Percentiles rank a stretch among this genome's conserved stretches.
These are phyloP conservation scores for Rusavskia elegans DNA, from an alignment of 495 filamentous ascomycete genomes.

Conservation along the genomic window DNA sequence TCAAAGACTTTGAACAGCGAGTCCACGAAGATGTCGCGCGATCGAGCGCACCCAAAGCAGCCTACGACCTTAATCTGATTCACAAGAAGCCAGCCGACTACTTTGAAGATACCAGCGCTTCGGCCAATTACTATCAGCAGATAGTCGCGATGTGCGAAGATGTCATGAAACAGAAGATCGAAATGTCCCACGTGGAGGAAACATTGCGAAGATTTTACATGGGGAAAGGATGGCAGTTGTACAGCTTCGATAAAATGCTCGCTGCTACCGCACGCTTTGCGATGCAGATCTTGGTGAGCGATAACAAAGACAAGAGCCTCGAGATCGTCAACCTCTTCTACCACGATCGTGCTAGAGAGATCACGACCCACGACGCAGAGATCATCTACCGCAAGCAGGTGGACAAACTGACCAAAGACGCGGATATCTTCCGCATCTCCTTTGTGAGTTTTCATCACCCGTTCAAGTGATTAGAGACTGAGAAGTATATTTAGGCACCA, in stretches of 20 bases:
- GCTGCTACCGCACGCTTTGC: slow-evolving; percentile 60
- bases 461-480: neutral
- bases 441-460: slow-evolving; percentile 44
- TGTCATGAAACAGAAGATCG: slow-evolving; percentile 57
- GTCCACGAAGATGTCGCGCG: slow-evolving; percentile 58
- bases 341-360: slow-evolving; percentile 59
- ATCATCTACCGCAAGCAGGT: slow-evolving; percentile 76
- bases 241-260: slow-evolving; percentile 76
- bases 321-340: slow-evolving; percentile 75
- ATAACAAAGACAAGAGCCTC: slow-evolving; percentile 78
- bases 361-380: slow-evolving; percentile 71
- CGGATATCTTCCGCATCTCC: slow-evolving; percentile 72
- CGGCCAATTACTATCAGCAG: slow-evolving; percentile 54
- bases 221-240: slow-evolving; percentile 74
- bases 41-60: slow-evolving; percentile 55
- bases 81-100: slow-evolving; percentile 67
- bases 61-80: slow-evolving; percentile 59
- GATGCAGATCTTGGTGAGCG: slow-evolving; percentile 54
- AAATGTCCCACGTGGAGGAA: slow-evolving; percentile 70
- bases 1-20: slow-evolving; percentile 61
- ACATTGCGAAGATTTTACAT: slow-evolving; percentile 79
- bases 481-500: slow-evolving; percentile 30
- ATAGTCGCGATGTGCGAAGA: slow-evolving; percentile 52
- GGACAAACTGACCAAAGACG: slow-evolving; percentile 72
- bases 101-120: slow-evolving; percentile 49